These are phyloP conservation scores for Cyathus striatus DNA, from an alignment of 768 basidiomycete genomes.

Conservation along the genomic window DNA sequence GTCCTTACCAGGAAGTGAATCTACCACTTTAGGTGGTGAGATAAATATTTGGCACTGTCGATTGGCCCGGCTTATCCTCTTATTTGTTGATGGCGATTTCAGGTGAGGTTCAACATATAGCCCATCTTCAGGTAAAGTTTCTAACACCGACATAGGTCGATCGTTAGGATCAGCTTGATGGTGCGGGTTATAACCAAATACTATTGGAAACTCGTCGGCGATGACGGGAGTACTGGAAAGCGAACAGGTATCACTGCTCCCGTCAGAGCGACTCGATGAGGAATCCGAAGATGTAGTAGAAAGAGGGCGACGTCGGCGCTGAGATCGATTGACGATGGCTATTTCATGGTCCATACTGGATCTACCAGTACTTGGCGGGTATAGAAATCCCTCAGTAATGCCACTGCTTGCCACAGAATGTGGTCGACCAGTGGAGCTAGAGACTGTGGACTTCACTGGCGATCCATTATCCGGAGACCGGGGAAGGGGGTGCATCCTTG, in stretches of 20 bases:
- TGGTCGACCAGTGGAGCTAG: neutral
- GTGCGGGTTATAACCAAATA: slow-evolving; percentile 39
- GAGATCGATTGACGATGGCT: slow-evolving; percentile 6
- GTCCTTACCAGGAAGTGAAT: neutral
- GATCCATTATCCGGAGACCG: slow-evolving; percentile 12
- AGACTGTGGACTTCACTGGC: neutral
- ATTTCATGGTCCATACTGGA: slow-evolving; percentile 13
- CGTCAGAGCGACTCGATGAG: slow-evolving; percentile 29
- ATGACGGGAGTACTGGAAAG: slow-evolving; percentile 25
- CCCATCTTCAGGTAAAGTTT: slow-evolving; percentile 48
- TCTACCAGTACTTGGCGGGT: neutral
- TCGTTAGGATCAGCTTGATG: slow-evolving; percentile 18
- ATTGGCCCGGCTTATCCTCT: neutral
- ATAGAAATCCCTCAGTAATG: neutral
- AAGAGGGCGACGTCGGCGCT: slow-evolving; percentile 25
- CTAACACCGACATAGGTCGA: slow-evolving; percentile 27
- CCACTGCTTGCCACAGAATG: neutral
- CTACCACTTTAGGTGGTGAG: neutral
- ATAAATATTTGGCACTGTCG: neutral
- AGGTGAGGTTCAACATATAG: neutral
- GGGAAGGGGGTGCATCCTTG: slow-evolving; percentile 2
- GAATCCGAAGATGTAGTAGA: slow-evolving; percentile 39
- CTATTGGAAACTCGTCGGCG: slow-evolving; percentile 32
- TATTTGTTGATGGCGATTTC: neutral
- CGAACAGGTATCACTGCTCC: slow-evolving; percentile 24